Evolutionary conservation across 2,329 filamentous ascomycete genomes (phyloP), one percentile per base, ranked within the genome.

Genomic region (Cercospora sp.): DNA sequence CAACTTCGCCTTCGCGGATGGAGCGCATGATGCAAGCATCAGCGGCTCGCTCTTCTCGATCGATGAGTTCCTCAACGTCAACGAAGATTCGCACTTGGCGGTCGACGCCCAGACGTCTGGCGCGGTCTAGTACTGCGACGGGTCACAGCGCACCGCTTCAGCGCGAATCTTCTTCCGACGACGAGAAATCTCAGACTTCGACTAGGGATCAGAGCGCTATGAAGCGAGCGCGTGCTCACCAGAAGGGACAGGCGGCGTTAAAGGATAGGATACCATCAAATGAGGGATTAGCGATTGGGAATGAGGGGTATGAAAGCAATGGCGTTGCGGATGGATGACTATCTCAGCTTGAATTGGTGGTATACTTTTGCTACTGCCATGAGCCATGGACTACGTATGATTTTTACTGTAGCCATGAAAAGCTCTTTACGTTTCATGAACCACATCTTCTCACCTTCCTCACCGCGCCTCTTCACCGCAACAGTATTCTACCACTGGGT

Each of bases 41-140:
- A 74, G 71, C 63, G 64, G 71, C 33, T 65, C 74, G 71, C 77
- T 77, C 73, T 77, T 78, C 73, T 74, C 74, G 70, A 74, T 77
- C 70, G 76, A 76, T 68, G 76, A 76, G 71, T 79, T 73, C 77
- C 75, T 78, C 79, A 80, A 81, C 75, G 78, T 80, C 77, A 78
- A 81, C 72, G 77, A 58, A 45, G 62, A 58, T 33, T 36, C 78
- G 75, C 76, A 78, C 74, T 79, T 80, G 75, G 79, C 80, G 73
- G 73, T 76, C 71, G 75, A 76, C 66, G 70, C 73, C 71, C 69
- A 69, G 79, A 79, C 79, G 80, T 79, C 78, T 80, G 80, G 82
- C 82, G 82, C 81, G 73, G 71, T 72, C 75, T 78, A 76, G 76
- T 78, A 79, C 81, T 80, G 82, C 82, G 82, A 83, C 82, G 81